Evolutionary conservation across 768 basidiomycete genomes (phyloP).

Genomic region (Pisolithus tinctorius): DNA sequence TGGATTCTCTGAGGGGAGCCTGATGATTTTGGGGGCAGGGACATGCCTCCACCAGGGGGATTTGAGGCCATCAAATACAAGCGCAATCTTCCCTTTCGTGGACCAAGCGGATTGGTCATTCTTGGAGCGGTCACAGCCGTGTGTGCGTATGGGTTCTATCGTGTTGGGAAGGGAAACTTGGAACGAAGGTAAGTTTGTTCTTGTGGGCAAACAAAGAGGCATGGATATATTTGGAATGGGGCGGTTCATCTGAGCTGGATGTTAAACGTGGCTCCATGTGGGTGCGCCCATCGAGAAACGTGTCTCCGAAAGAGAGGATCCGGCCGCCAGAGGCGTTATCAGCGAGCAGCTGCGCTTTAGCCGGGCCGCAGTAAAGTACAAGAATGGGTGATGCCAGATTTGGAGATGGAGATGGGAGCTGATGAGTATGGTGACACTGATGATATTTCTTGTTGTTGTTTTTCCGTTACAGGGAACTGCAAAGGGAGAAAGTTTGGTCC

Average conservation of each 20-base stretch:
- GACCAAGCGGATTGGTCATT: constrained; percentile 78
- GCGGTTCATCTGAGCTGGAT: constrained; percentile 45
- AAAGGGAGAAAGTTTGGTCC: constrained; percentile 92
- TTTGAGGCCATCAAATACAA: constrained; percentile 93
- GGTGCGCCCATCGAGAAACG: constrained; percentile 65
- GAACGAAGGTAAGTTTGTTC: constrained; percentile 76
- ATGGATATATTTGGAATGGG: constrained; percentile 10
- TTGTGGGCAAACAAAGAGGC: constrained; percentile 14
- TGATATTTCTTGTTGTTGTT: constrained; percentile 3
- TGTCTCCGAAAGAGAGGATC: constrained; percentile 41
- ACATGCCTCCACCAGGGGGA: constrained; percentile 92
- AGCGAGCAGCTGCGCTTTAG: constrained; percentile 18
- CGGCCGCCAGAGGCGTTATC: constrained; percentile 40
- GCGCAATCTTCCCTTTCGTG: constrained; percentile 87
- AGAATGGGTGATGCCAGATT: constrained; percentile 38
- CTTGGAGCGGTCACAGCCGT: constrained; percentile 82
- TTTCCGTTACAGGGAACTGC: constrained; percentile 68
- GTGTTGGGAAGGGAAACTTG: constrained; percentile 82
- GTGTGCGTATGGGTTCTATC: constrained; percentile 89
- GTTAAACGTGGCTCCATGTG: constrained; percentile 55
- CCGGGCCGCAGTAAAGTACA: constrained; percentile 33
- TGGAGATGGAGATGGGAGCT: constrained; percentile 18
- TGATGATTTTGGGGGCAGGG: constrained; percentile 42
- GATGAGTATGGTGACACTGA: background rate
- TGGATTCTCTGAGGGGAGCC: constrained; percentile 5